Base-by-base conservation (phyloP, 306 rosid genomes). In the Dalbergia oliveri region DNA sequence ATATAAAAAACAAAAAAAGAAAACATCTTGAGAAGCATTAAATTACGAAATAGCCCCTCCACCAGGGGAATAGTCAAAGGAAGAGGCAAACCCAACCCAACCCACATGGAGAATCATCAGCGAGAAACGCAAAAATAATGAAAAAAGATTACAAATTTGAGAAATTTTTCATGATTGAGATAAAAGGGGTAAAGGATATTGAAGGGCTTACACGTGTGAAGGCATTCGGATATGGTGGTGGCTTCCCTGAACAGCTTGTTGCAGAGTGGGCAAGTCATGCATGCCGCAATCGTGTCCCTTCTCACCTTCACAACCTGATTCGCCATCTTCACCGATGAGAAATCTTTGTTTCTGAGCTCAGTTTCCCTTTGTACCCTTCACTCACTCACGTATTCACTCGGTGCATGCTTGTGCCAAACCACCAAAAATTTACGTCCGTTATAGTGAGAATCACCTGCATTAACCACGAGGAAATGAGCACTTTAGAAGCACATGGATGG, bases 221-320 rank as follows among this genome's bases (percentile, higher is more conserved):
- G 99, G 61, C 99, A 95, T 88, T 93, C 98, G 43, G 98, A 88
- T 76, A 95, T 91, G 71, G 99, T 93, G 39, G 99, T 95, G 62
- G 99, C 98, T 71, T 95, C 97, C 49, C 73, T 88, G 82, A 88
- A 91, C 53, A 95, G 75, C 72, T 91, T 89, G 61, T 90, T 53
- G 78, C 98, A 95, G 15, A 95, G 93, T 18, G 96, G 93, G 77
- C 99, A 95, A 75, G 94, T 95, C 91, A 95, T 91, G 99, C 99
- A 93, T 89, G 93, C 89, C 66, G 34, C 84, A 88, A 95, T 85
- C 85, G 87, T 69, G 49, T 90, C 90, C 86, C 98, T 89, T 70
- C 47, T 87, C 31, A 88, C 97, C 79, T 67, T 86, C 37, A 72
- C 93, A 13, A 87, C 91, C 75, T 82, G 97, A 91, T 90, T 91